Base-by-base conservation (phyloP, 139 green algal genomes). In the Limnomonas spitsbergensis region DNA sequence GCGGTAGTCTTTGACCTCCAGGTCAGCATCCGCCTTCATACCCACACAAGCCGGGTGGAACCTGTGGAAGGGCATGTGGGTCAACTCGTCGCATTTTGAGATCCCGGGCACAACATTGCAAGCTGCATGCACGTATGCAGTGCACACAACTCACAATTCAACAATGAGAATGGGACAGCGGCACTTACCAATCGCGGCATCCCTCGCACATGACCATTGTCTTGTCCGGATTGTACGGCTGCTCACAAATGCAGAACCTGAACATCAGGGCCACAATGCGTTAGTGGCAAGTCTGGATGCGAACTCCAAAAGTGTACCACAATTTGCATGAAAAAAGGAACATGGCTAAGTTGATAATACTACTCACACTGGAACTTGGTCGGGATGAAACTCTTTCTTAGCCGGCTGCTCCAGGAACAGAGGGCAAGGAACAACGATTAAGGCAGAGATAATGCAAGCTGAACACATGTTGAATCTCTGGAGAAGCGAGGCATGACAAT, bases 181-280 rank as follows among this genome's bases (percentile, higher is more conserved):
- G 24, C 6, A 6, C 68, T 42, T 69, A 95, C 92, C 92, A 95
- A 27, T 94, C 90, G 3, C 86, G 73, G 75, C 93, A 97, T 0
- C 6, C 40, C 29, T 87, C 80, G 78, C 93, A 97, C 78, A 89
- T 76, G 0, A 96, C 81, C 92, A 97, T 97, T 53, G 90, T 88
- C 34, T 80, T 71, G 87, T 97, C 93, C 0, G 93, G 93, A 81
- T 97, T 97, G 87, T 95, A 94, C 39, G 93, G 93, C 85, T 93
- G 81, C 80, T 94, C 85, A 81, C 92, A 97, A 20, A 70, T 56
- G 82, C 92, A 97, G 88, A 93, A 96, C 70, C 88, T 93, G 71
- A 38, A 31, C 54, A 40, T 24, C 70, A 0, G 68, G 24, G 3
- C 24, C n/a, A 27, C 37, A 4, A 74, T 42, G 4, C 14, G 47